Conservation (phyloP, 345 rosid genomes). For the Citrus medica region DNA sequence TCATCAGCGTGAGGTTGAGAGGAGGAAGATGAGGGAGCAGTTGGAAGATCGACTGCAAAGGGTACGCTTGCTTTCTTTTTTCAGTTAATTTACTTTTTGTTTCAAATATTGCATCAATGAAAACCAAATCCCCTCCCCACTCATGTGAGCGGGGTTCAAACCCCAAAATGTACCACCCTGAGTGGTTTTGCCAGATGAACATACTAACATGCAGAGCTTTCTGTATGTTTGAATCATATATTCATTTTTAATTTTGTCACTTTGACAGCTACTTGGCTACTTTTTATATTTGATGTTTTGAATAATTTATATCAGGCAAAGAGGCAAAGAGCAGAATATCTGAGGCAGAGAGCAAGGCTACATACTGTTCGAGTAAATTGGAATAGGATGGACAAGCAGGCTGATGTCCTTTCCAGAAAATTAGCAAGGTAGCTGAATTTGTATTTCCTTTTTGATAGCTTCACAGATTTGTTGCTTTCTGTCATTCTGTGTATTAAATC, state of each 20-base stretch:
- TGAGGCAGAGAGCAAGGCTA: constrained; percentile 76
- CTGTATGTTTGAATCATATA: neutral
- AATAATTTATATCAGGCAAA: constrained; percentile 17
- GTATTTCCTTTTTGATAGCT: neutral
- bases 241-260: neutral
- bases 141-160: no score
- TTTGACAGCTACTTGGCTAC: neutral
- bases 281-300: neutral
- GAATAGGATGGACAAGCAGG: constrained; percentile 63
- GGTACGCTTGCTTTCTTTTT: constrained; percentile 36
- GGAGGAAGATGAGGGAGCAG: constrained; percentile 73
- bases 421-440: constrained; percentile 55
- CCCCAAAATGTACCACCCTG: neutral
- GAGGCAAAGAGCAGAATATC: constrained; percentile 82
- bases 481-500: neutral
- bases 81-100: no score
- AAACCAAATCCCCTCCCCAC: neutral
- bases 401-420: constrained; percentile 73
- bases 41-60: constrained; percentile 86
- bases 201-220: neutral
- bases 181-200: neutral
- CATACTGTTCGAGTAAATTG: constrained; percentile 42
- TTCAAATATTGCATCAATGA: neutral
- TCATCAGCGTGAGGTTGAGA: constrained; percentile 86
- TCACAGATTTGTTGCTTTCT: neutral